Percentiles rank a stretch among this genome's conserved stretches.
phyloP scores from a whole-genome alignment of 2,329 filamentous ascomycete genomes.

The Aspergillus hortae region DNA sequence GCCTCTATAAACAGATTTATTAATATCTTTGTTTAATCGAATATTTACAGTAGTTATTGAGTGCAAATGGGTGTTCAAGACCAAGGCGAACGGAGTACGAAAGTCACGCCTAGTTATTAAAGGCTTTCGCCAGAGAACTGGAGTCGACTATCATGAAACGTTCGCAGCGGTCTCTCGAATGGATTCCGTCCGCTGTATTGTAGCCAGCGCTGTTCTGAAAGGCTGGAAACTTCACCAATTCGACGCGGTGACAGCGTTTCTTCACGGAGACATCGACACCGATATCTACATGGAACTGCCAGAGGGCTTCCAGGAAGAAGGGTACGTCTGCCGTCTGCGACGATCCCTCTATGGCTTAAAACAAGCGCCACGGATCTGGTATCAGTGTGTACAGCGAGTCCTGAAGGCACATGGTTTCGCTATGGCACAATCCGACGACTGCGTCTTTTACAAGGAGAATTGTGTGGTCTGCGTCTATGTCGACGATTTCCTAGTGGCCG shows the following conservation, averaged over 20 bases:
- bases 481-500: neutral
- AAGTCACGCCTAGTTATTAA: conserved; percentile 1
- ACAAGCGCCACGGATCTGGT: conserved; percentile 1
- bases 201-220: conserved; percentile 1
- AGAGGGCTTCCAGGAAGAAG: conserved; percentile 1
- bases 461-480: conserved; percentile 1
- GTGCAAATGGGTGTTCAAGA: conserved; percentile 2
- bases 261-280: conserved; percentile 1
- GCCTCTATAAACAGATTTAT: no score
- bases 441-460: conserved; percentile 1
- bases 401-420: neutral
- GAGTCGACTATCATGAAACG: neutral
- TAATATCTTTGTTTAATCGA: no score
- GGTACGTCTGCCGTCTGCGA: neutral
- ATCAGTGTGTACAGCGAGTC: neutral
- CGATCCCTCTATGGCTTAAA: conserved; percentile 3
- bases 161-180: neutral
- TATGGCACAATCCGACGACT: conserved; percentile 1
- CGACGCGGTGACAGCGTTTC: neutral
- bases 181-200: neutral
- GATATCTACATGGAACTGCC: conserved; percentile 2
- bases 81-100: neutral
- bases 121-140: neutral
- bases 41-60: no score
- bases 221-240: neutral